Conservation (phyloP, 805 yeast genomes). For the Candida berthetii region DNA sequence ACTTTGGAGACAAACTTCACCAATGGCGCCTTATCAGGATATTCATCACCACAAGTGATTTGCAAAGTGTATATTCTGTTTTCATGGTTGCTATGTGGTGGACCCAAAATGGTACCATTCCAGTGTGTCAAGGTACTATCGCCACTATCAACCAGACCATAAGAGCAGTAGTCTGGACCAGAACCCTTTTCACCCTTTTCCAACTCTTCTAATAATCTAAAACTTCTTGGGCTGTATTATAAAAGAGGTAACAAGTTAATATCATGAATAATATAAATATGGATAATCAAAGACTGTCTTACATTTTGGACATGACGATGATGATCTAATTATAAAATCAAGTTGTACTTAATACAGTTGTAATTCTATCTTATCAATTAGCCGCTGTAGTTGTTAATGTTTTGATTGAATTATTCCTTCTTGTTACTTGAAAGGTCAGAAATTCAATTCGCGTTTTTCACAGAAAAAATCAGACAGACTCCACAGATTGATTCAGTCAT, state of each 20-base stretch:
- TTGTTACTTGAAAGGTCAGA: too few species aligned
- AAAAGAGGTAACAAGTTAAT: background rate
- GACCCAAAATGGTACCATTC: conserved; percentile 98
- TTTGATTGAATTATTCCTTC: too few species aligned
- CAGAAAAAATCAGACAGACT: too few species aligned
- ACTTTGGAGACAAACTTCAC: conserved; percentile 79
- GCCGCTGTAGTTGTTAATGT: too few species aligned
- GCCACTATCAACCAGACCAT: conserved; percentile 85
- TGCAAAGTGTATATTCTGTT: conserved; percentile 85
- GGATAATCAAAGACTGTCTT: conserved; percentile 17
- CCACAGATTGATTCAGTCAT: too few species aligned
- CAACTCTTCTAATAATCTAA: conserved; percentile 89
- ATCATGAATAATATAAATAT: background rate
- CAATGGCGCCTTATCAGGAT: conserved; percentile 86
- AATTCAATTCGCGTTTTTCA: too few species aligned
- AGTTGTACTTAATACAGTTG: too few species aligned
- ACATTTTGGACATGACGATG: conserved; percentile 42
- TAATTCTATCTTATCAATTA: too few species aligned
- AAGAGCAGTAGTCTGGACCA: conserved; percentile 95
- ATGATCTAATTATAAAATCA: too few species aligned
- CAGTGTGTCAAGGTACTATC: conserved; percentile 92
- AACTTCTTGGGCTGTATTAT: conserved; percentile 72
- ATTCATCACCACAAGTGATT: conserved; percentile 74
- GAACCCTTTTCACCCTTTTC: conserved; percentile 98
- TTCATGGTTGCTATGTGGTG: conserved; percentile 88